These are phyloP conservation scores for Cyathus striatus DNA, from an alignment of 768 basidiomycete species.

Conservation along the genomic window DNA sequence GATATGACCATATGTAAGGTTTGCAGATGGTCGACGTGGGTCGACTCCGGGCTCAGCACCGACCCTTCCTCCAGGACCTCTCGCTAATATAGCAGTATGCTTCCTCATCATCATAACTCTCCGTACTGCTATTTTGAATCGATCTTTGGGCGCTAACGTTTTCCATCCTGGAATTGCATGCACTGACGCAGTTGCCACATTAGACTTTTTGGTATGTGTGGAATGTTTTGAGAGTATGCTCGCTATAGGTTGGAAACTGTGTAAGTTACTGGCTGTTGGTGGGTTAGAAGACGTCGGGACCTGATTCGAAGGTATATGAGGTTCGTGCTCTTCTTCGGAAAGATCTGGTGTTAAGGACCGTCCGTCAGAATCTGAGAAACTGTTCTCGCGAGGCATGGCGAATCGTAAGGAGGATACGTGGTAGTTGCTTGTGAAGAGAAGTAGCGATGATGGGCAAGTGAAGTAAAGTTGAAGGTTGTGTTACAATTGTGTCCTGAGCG, in stretches of 20 bases:
- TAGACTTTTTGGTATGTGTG: not conserved
- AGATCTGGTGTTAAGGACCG: constrained; percentile 64
- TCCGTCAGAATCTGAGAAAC: constrained; percentile 60
- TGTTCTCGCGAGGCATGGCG: constrained; percentile 66
- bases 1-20: constrained; percentile 51
- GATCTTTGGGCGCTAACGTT: constrained; percentile 34
- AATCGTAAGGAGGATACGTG: too few species aligned
- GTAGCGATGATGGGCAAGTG: too few species aligned
- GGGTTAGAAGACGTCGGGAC: not conserved
- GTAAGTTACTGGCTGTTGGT: not conserved
- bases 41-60: constrained; percentile 74
- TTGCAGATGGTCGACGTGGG: constrained; percentile 55
- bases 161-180: constrained; percentile 8
- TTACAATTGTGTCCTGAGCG: too few species aligned
- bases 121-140: constrained; percentile 49
- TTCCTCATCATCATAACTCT: constrained; percentile 63
- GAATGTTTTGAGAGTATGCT: too few species aligned
- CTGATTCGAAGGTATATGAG: not conserved
- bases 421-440: too few species aligned
- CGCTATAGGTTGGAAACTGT: too few species aligned
- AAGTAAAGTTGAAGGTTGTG: too few species aligned
- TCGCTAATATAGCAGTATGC: constrained; percentile 36
- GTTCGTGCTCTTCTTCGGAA: constrained; percentile 33
- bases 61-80: constrained; percentile 29
- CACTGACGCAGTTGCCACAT: not conserved